A percentile compares a stretch with the other conserved stretches of the same genome.
Conservation (phyloP, 2,329 filamentous ascomycete genomes). For the Chaetomiaceae sp. region DNA sequence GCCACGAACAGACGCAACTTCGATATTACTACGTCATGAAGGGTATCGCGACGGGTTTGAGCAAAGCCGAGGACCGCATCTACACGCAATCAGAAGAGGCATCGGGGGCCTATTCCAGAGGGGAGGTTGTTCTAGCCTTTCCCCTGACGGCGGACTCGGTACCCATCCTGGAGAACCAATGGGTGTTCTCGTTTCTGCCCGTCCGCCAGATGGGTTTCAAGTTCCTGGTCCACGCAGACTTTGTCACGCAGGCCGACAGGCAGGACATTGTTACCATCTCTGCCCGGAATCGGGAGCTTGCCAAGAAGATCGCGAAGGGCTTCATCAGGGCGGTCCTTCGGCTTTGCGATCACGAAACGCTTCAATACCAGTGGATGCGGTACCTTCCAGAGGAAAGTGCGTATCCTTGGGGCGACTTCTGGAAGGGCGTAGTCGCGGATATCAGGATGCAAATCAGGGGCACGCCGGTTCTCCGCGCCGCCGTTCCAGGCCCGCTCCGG, state of each 20-base stretch:
- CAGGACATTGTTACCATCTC: constrained; percentile 37
- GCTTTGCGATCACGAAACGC: constrained; percentile 32
- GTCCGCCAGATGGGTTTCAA: constrained; percentile 38
- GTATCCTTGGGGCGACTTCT: constrained; percentile 4
- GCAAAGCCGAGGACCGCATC: constrained; percentile 31
- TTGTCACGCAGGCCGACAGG: constrained; percentile 40
- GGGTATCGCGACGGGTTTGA: constrained; percentile 25
- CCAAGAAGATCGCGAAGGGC: constrained; percentile 31
- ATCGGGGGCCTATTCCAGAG: constrained; percentile 18
- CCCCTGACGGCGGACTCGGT: constrained; percentile 30
- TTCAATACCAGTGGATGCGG: constrained; percentile 40
- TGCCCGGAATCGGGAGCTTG: constrained; percentile 33
- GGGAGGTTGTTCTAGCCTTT: constrained; percentile 40
- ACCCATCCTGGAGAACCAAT: constrained; percentile 35
- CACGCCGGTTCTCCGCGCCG: constrained; percentile 2
- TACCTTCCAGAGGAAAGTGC: constrained; percentile 34
- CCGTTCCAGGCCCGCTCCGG: constrained; percentile 4
- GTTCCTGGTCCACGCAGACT: constrained; percentile 47
- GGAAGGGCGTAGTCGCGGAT: constrained; percentile 1
- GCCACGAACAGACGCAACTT: neutral
- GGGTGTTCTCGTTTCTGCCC: constrained; percentile 42
- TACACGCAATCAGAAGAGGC: constrained; percentile 27
- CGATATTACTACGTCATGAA: constrained; percentile 20
- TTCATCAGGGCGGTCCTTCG: constrained; percentile 35
- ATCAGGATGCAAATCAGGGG: neutral